Evolutionary conservation across 352 stramenopile genomes (phyloP).

Genomic region (Thraustochytrium striatum): DNA sequence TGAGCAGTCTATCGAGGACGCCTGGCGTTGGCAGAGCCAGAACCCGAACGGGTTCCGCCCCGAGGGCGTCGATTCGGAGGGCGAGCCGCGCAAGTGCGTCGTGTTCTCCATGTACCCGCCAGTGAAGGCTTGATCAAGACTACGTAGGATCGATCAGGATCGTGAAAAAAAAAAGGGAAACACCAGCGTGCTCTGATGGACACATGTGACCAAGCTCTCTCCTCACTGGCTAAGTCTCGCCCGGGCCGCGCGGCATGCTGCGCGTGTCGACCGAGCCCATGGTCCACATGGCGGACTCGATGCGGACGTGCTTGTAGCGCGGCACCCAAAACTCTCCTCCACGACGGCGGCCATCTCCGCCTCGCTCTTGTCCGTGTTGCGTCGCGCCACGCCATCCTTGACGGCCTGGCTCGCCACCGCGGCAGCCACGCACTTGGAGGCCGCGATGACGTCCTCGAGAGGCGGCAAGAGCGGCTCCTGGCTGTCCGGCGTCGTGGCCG

Average conservation of each 20-base stretch:
- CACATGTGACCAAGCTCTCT: no score
- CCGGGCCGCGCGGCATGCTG: no score
- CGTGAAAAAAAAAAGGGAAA: no score
- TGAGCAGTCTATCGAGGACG: constrained; percentile 78
- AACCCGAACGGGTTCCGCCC: constrained; percentile 74
- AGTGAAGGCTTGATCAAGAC: no score
- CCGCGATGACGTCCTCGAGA: not conserved
- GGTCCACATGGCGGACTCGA: constrained; percentile 46
- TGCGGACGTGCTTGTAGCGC: constrained; percentile 37
- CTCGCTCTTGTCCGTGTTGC: constrained; percentile 9
- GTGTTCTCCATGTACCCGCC: constrained; percentile 44
- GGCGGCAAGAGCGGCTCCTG: constrained; percentile 25
- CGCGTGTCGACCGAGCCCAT: not conserved
- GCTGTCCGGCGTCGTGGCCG: not conserved
- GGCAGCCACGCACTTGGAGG: not conserved
- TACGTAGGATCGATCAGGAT: no score
- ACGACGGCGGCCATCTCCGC: not conserved
- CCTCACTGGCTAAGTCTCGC: no score
- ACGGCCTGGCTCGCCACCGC: constrained; percentile 6
- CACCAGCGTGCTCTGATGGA: no score
- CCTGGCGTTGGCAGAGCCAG: constrained; percentile 76
- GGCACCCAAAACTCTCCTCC: constrained; percentile 29
- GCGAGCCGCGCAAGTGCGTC: constrained; percentile 38
- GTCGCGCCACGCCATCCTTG: constrained; percentile 6
- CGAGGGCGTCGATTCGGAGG: not conserved